Evolutionary conservation across 2,329 filamentous ascomycete genomes (phyloP).

Genomic region (Parastagonospora nodorum): DNA sequence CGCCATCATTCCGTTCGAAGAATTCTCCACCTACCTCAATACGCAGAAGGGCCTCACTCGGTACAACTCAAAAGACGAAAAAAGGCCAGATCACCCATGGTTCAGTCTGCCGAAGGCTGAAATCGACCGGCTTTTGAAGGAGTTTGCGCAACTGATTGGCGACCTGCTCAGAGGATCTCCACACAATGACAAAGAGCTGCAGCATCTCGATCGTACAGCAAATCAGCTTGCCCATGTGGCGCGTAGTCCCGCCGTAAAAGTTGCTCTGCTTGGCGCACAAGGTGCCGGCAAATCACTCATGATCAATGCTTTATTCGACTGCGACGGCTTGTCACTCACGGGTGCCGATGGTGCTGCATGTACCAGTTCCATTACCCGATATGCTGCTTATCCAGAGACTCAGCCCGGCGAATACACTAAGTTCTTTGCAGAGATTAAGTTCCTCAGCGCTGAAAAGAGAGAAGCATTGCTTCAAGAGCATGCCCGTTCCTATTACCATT

Average conservation of each 20-base stretch:
- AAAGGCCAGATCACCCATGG: background rate
- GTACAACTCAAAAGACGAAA: background rate
- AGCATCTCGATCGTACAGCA: slow-evolving; percentile 13
- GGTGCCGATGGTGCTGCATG: slow-evolving; percentile 26
- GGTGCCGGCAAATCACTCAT: slow-evolving; percentile 25
- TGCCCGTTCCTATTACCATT: slow-evolving; percentile 11
- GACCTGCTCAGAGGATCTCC: background rate
- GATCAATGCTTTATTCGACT: slow-evolving; percentile 25
- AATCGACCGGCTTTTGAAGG: background rate
- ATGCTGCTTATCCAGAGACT: slow-evolving; percentile 4
- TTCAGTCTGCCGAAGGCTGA: background rate
- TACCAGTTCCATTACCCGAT: slow-evolving; percentile 20
- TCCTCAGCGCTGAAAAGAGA: slow-evolving; percentile 13
- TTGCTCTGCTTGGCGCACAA: slow-evolving; percentile 28
- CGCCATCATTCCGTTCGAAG: background rate
- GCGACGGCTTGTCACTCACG: slow-evolving; percentile 22
- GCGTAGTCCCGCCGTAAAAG: slow-evolving; percentile 9
- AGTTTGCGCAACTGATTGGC: background rate
- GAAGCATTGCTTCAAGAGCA: slow-evolving; percentile 22
- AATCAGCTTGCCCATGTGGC: slow-evolving; percentile 8
- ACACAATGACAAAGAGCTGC: slow-evolving; percentile 14
- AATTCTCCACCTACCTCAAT: background rate
- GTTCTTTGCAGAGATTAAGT: slow-evolving; percentile 20
- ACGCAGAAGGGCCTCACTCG: background rate
- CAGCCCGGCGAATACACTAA: background rate